Base-by-base conservation (phyloP, 2,329 filamentous ascomycete species). In the Neopestalotiopsis sp. region DNA sequence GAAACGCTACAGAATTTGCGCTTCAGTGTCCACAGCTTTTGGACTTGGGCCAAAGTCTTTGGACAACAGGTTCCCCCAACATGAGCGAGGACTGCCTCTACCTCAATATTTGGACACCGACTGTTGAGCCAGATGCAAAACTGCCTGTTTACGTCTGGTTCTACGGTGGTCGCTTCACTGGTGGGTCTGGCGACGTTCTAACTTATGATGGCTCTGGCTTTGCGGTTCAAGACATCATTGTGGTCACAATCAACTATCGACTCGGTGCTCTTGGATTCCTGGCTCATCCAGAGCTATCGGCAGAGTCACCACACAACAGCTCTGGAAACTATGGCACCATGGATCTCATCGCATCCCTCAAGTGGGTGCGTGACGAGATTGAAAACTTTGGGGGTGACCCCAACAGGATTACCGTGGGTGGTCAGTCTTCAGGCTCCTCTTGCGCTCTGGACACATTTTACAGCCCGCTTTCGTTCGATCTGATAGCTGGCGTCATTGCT, bases 281-380 rank as follows among this genome's bases (percentile, higher is more conserved):
- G 1, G 74, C 74, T 5, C 74, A 76, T 30, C 74, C 76, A 17
- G 72, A 74, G 6, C 68, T 77, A 1, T 73, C 72, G 32, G 53
- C 56, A 2, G 62, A 66, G 45, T 61, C 62, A 75, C 74, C 45
- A 72, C 73, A 10, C 64, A 74, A 77, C 65, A 72, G 69, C 61
- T 76, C 76, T n/a, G 76, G 76, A 6, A 78, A 77, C 61, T 76
- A 71, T 20, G 74, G 74, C 12, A 67, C 77, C 3, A 61, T 74
- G 10, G 76, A 78, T 61, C 75, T 75, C 56, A 74, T 76, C 45
- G 65, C 62, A 3, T 34, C 71, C 13, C 24, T 70, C 5, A 34
- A 59, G 24, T 70, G 68, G 68, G 61, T 68, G 10, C 58, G n/a
- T 17, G 57, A 24, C 10, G 53, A 65, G 3, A 65, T 65, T 10